phyloP scores from a whole-genome alignment of 345 rosid species.

The Luvunga scandens region DNA sequence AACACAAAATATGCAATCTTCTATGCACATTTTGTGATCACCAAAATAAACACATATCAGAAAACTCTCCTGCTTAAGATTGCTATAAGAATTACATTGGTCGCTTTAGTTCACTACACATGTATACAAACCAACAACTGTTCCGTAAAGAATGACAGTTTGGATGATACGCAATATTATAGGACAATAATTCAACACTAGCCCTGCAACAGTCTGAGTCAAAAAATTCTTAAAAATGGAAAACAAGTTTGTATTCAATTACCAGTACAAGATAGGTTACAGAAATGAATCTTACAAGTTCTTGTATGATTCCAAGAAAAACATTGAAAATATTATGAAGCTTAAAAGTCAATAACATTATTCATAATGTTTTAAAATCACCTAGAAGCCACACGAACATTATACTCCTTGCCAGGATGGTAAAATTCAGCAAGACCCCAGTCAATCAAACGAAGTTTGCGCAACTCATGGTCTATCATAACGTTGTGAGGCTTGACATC shows the following conservation, averaged over 20 bases:
- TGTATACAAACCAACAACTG: neutral
- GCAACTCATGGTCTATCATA: conserved; percentile 86
- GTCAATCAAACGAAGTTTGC: conserved; percentile 78
- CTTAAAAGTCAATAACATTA: neutral
- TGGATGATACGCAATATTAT: neutral
- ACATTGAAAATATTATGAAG: neutral
- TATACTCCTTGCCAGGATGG: conserved; percentile 81
- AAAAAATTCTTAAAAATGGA: neutral
- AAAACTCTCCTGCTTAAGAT: neutral
- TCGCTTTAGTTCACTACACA: neutral
- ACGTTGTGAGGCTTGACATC: conserved; percentile 89
- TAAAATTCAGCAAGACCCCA: conserved; percentile 94
- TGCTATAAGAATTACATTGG: neutral
- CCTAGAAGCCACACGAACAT: conserved; percentile 90
- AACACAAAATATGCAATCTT: neutral
- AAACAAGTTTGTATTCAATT: neutral
- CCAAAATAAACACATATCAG: neutral
- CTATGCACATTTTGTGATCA: neutral
- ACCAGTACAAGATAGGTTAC: neutral
- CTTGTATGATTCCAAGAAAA: neutral
- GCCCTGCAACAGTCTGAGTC: neutral
- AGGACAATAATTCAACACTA: neutral
- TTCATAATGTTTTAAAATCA: conserved; percentile 18
- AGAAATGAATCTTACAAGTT: neutral
- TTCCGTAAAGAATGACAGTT: neutral